phyloP scores from a whole-genome alignment of 805 yeast genomes.

The Metschnikowia amazonensis region DNA sequence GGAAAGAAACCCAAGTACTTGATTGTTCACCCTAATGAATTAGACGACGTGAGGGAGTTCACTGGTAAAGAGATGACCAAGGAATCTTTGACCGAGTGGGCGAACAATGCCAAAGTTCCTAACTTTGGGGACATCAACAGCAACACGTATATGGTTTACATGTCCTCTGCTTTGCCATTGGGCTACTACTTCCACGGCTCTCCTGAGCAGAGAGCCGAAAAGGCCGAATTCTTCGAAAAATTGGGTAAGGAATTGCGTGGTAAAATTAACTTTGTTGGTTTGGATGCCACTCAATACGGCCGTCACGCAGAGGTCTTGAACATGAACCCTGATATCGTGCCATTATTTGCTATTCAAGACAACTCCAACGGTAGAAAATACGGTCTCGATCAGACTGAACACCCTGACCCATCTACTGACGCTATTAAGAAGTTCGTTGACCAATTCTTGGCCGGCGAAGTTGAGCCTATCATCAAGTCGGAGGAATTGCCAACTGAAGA shows the following conservation, averaged over 20 bases:
- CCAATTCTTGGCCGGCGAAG: conserved; percentile 58
- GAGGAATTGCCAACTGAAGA: conserved; percentile 89
- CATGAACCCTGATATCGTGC: conserved; percentile 74
- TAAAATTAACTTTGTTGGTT: conserved; percentile 78
- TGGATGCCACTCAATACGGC: conserved; percentile 77
- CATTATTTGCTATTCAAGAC: conserved; percentile 87
- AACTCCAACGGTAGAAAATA: conserved; percentile 64
- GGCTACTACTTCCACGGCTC: conserved; percentile 83
- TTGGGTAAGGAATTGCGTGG: conserved; percentile 78
- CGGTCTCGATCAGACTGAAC: conserved; percentile 61
- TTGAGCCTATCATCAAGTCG: conserved; percentile 73
- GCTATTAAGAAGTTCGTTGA: conserved; percentile 60
- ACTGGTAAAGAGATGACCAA: conserved; percentile 24
- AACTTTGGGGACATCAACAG: conserved; percentile 85
- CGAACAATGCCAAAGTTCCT: conserved; percentile 67
- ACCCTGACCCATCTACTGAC: conserved; percentile 42
- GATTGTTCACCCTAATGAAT: conserved; percentile 45
- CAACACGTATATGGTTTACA: conserved; percentile 69
- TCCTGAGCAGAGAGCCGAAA: conserved; percentile 60
- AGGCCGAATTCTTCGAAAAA: conserved; percentile 49
- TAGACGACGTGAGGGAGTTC: conserved; percentile 46
- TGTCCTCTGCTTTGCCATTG: conserved; percentile 69
- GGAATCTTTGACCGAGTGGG: conserved; percentile 44
- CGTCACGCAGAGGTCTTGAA: conserved; percentile 83
- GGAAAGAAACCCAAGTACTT: conserved; percentile 38